A percentile compares a stretch with the other conserved stretches of the same genome.
Conservation (phyloP, 1,284 basidiomycete genomes). For the Fomitopsis betulina region DNA sequence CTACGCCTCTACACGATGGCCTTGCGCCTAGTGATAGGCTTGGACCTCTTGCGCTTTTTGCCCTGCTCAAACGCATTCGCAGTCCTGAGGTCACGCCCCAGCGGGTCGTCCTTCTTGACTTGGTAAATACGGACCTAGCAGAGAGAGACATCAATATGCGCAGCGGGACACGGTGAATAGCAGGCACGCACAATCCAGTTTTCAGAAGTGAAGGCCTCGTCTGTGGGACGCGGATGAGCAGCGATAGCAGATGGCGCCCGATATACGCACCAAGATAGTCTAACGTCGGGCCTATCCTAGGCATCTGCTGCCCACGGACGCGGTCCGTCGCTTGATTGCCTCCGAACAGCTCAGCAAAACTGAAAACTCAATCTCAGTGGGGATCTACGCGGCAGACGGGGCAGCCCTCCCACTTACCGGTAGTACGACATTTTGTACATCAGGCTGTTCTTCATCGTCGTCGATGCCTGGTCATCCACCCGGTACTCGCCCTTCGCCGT, state of each 20-base stretch:
- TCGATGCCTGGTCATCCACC: constrained; percentile 83
- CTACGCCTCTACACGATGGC: constrained; percentile 32
- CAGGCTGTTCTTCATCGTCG: constrained; percentile 92
- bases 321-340: constrained; percentile 73
- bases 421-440: constrained; percentile 99
- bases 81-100: constrained; percentile 84
- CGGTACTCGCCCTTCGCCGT: constrained; percentile 92
- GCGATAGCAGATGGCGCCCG: constrained; percentile 8
- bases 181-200: constrained; percentile 85
- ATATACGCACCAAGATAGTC: constrained; percentile 74
- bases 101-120: constrained; percentile 91
- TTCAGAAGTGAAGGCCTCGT: constrained; percentile 95
- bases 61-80: constrained; percentile 85
- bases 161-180: not conserved
- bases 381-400: constrained; percentile 2
- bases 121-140: constrained; percentile 85
- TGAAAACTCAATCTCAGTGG: constrained; percentile 26
- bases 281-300: constrained; percentile 72
- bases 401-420: constrained; percentile 45
- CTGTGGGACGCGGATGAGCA: constrained; percentile 34
- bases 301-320: constrained; percentile 80
- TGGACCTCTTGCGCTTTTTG: constrained; percentile 80
- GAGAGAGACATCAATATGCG: constrained; percentile 1
- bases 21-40: constrained; percentile 57
- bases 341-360: constrained; percentile 86